Evolutionary conservation across 331 rosid species (phyloP), one percentile per base, ranked within the genome.

Genomic region (Spiraea crenata): DNA sequence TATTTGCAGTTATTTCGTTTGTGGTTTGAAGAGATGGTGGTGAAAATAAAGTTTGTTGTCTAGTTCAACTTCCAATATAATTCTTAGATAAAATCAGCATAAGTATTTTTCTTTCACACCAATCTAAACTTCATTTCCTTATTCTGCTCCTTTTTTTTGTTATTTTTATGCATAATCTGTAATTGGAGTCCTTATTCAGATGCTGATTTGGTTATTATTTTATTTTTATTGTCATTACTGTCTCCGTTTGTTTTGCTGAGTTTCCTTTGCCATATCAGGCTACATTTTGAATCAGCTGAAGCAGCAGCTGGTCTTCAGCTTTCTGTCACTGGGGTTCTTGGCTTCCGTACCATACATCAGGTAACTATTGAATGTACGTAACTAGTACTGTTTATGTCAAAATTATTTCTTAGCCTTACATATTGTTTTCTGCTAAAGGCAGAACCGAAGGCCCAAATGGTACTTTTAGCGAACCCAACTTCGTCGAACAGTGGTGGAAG

Each of bases 361-460:
- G 99, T 93, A 82, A 61, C 55, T 73, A 65, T 66, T 47, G 17
- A 67, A 72, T 69, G 49, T 20, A 19, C 51, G 60, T 4, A 63
- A 31, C 50, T 74, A 40, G 7, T 6, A 5, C 74, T 52, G 40
- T 54, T 44, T 54, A 25, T 64, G 12, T 45, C 40, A 64, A 75
- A 49, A 55, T 45, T 49, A 39, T 75, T 72, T 76, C 59, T 70
- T 69, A 74, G 71, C 60, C 49, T 72, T 68, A 11, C 45, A 9
- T 63, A 69, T 76, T 11, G 64, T 70, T 80, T 63, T 78, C 62
- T 65, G 68, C 59, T 67, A 74, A 41, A 93, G 99, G 88, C 74
- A 25, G 97, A 93, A 74, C 92, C 99, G 64, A 93, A 93, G 87
- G 96, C 96, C 25, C 99, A 93, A 61, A 85, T 85, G 92, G 89